A percentile compares a stretch with the other conserved stretches of the same genome.
Conservation (phyloP, 139 green algal species). For the Deuterostichococcus epilithicus region DNA sequence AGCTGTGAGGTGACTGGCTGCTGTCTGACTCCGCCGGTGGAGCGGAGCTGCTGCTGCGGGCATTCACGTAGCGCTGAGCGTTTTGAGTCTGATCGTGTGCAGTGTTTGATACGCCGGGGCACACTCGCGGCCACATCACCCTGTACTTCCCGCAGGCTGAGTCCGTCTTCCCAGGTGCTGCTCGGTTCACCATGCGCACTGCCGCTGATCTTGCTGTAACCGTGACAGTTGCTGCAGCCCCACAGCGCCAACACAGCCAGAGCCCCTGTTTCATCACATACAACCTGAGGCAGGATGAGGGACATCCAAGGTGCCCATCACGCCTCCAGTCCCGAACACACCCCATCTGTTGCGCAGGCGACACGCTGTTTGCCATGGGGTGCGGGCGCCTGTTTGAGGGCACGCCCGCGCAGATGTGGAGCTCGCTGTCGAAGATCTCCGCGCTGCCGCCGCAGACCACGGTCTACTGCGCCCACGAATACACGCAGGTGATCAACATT, state of each 20-base stretch:
- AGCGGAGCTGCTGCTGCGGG: no score
- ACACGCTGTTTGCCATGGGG: slow-evolving; percentile 89
- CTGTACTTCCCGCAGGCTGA: slow-evolving; percentile 62
- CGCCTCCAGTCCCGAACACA: no score
- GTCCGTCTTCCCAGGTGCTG: slow-evolving; percentile 66
- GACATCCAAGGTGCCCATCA: no score
- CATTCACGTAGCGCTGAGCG: no score
- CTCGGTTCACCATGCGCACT: no score
- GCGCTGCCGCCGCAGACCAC: slow-evolving; percentile 59
- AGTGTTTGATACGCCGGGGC: slow-evolving; percentile 82
- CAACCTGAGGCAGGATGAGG: no score
- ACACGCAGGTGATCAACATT: no score
- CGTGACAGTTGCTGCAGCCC: background rate
- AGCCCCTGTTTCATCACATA: no score
- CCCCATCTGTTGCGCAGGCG: slow-evolving; percentile 44
- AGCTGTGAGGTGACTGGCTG: no score
- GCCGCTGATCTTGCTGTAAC: no score
- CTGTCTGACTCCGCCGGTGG: no score
- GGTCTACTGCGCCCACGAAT: slow-evolving; percentile 83
- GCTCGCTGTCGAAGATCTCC: slow-evolving; percentile 71
- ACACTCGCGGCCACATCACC: slow-evolving; percentile 84
- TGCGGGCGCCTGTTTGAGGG: slow-evolving; percentile 92
- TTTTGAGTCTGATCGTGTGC: no score
- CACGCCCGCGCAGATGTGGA: slow-evolving; percentile 71
- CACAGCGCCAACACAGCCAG: background rate